phyloP scores from a whole-genome alignment of 345 rosid genomes.

The Corchorus capsularis region DNA sequence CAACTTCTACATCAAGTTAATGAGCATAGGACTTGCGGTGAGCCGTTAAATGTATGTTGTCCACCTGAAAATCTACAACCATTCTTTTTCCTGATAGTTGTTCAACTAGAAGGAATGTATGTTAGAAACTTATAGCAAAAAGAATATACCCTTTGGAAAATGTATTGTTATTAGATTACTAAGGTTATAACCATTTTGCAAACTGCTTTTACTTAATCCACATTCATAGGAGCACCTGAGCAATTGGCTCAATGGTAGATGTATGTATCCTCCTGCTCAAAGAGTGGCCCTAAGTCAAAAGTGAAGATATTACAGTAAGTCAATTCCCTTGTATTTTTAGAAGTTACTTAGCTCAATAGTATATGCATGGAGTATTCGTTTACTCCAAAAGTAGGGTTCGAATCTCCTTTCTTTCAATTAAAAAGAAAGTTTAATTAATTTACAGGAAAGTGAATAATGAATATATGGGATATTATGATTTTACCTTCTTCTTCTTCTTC shows the following conservation, averaged over 20 bases:
- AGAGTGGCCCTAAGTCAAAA: not conserved
- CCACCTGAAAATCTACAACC: slow-evolving; percentile 4
- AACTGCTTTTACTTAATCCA: not conserved
- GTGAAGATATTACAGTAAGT: not conserved
- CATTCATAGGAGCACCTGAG: not conserved
- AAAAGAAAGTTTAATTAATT: no score
- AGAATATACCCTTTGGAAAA: not conserved
- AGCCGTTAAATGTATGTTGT: slow-evolving; percentile 9
- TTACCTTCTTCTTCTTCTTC: no score
- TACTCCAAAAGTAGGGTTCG: no score
- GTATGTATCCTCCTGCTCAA: not conserved
- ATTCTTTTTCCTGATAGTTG: slow-evolving; percentile 26
- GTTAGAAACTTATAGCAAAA: not conserved
- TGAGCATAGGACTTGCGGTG: slow-evolving; percentile 23
- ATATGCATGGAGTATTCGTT: no score
- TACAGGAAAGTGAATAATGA: no score
- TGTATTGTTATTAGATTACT: not conserved
- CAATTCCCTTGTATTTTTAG: not conserved
- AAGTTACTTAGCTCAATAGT: not conserved
- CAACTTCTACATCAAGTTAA: slow-evolving; percentile 42
- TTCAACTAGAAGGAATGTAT: not conserved
- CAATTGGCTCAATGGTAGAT: slow-evolving; percentile 1
- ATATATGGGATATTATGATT: no score
- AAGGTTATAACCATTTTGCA: not conserved
- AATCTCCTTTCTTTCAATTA: no score